Evolutionary conservation across 202 grass and related monocot species (phyloP).

Genomic region (Digitaria exilis): DNA sequence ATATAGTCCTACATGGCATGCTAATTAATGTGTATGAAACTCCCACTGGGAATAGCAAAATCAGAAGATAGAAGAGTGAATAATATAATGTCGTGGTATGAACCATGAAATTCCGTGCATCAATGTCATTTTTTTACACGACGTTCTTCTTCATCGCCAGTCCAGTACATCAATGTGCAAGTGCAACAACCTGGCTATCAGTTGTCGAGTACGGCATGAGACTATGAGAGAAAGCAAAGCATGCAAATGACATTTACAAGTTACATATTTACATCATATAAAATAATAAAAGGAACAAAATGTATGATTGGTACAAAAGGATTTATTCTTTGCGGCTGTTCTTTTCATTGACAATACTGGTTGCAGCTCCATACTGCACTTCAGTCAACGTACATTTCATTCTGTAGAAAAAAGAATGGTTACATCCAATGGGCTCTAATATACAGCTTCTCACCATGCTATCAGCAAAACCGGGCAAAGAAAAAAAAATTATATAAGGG

Average conservation of each 20-base stretch:
- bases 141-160: not conserved
- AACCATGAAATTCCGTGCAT: not conserved
- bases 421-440: constrained; percentile 57
- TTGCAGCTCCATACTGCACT: constrained; percentile 39
- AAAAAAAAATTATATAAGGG: constrained; percentile 37
- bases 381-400: constrained; percentile 39
- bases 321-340: constrained; percentile 20
- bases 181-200: not conserved
- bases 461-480: constrained; percentile 50
- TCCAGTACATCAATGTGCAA: not conserved
- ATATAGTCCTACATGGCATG: no score
- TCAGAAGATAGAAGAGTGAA: not conserved
- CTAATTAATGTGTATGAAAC: no score
- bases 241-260: not conserved
- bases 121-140: no score
- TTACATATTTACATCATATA: constrained; percentile 13
- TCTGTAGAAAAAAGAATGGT: constrained; percentile 60
- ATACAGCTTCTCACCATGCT: constrained; percentile 58
- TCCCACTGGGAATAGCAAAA: no score
- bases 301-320: constrained; percentile 16
- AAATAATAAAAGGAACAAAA: not conserved
- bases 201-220: not conserved
- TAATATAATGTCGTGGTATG: not conserved
- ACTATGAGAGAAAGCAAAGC: constrained; percentile 5
- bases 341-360: constrained; percentile 47